phyloP scores from a whole-genome alignment of 192 early-diverging fungal species.

The Coemansia asiatica region DNA sequence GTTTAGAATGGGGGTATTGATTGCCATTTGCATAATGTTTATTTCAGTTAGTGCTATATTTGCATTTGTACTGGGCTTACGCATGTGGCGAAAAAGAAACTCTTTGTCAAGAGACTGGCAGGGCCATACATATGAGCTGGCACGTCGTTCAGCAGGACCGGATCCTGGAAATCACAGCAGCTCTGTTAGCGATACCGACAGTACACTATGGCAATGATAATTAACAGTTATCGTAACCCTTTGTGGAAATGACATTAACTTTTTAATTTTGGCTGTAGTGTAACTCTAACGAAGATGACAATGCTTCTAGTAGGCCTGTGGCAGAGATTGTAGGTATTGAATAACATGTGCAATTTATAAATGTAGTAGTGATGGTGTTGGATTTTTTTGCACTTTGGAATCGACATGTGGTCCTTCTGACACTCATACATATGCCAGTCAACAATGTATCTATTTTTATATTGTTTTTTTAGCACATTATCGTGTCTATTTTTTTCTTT shows the following conservation, averaged over 20 bases:
- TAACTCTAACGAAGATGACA: too few species aligned
- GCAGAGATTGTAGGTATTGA: background rate
- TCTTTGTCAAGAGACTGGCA: background rate
- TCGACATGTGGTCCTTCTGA: background rate
- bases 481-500: background rate
- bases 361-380: background rate
- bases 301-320: background rate
- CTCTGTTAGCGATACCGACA: background rate
- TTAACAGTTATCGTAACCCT: too few species aligned
- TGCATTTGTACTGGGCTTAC: background rate
- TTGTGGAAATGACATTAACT: too few species aligned
- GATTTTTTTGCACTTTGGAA: background rate
- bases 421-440: background rate
- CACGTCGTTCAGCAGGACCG: background rate
- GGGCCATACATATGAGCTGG: conserved; percentile 9
- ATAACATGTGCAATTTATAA: too few species aligned
- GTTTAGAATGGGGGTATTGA: background rate
- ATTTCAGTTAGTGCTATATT: background rate
- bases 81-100: background rate
- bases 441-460: background rate
- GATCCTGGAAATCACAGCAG: background rate
- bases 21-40: background rate
- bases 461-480: background rate
- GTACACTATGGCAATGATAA: too few species aligned
- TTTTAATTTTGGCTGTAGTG: too few species aligned